Conservation (phyloP, 768 basidiomycete genomes). For the Podaxis sp. region DNA sequence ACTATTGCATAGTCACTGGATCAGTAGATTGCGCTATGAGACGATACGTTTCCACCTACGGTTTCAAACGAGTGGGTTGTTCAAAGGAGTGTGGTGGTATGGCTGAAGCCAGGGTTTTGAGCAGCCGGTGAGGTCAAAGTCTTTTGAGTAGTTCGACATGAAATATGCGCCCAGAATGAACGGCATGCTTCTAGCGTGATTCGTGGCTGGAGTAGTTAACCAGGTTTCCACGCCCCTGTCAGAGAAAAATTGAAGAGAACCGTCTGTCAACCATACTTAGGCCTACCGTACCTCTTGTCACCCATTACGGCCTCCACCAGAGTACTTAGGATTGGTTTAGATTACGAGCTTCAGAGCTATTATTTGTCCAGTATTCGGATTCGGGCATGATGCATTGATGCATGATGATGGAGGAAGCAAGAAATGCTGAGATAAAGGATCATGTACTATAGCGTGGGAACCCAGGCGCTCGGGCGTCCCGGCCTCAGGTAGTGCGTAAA, state of each 20-base stretch:
- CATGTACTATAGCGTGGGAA: no score
- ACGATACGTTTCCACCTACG: background rate
- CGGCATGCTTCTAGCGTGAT: background rate
- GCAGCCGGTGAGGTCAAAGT: background rate
- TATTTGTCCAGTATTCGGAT: no score
- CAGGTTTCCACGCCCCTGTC: background rate
- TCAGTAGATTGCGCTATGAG: background rate
- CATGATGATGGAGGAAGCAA: no score
- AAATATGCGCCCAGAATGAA: background rate
- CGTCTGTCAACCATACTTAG: no score
- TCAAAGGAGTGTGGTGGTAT: slow-evolving; percentile 4
- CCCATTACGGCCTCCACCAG: no score
- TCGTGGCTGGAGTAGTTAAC: background rate
- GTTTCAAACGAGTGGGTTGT: background rate
- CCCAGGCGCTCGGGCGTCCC: no score
- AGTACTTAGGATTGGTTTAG: no score
- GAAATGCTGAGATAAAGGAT: no score
- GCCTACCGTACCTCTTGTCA: no score
- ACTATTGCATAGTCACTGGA: background rate
- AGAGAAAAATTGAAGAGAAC: background rate
- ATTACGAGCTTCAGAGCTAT: no score
- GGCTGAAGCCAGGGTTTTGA: background rate
- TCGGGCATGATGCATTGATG: no score
- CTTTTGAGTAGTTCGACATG: background rate
- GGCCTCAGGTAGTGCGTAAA: no score